A percentile compares a stretch with the other conserved stretches of the same genome.
Conservation (phyloP, 148 eudicot species). For the Dianthus caryophyllus region DNA sequence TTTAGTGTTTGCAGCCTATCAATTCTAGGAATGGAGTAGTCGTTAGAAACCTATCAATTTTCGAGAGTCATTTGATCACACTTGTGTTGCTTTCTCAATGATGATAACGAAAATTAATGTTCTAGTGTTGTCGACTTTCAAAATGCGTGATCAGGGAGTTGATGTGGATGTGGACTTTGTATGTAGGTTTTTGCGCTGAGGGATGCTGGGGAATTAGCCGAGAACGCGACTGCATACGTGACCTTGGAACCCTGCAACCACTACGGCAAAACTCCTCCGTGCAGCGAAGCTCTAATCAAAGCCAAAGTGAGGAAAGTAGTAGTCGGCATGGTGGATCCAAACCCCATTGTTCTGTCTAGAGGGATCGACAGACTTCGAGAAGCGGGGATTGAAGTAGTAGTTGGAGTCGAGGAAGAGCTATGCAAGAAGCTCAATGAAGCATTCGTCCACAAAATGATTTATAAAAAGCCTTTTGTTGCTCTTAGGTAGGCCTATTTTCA, state of each 20-base stretch:
- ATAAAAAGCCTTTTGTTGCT: conserved; percentile 68
- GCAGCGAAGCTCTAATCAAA: conserved; percentile 80
- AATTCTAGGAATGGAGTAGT: too few species aligned
- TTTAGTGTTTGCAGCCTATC: too few species aligned
- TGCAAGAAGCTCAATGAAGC: conserved; percentile 85
- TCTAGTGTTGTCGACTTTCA: background rate
- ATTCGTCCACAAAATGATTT: conserved; percentile 69
- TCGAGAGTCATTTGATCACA: background rate
- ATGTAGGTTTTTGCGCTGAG: conserved; percentile 92
- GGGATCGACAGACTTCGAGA: conserved; percentile 63
- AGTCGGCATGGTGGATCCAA: conserved; percentile 94
- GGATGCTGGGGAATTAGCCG: conserved; percentile 87
- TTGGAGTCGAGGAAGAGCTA: conserved; percentile 77
- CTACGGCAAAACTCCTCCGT: conserved; percentile 92
- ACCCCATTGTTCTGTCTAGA: conserved; percentile 81
- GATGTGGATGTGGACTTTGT: conserved; percentile 24
- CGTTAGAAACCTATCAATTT: background rate
- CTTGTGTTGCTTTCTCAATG: background rate
- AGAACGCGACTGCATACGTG: conserved; percentile 91
- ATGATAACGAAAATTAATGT: background rate
- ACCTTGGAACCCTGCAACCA: conserved; percentile 97
- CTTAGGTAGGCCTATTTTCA: conserved; percentile 47
- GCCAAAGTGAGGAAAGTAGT: conserved; percentile 89
- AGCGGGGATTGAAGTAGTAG: conserved; percentile 79
- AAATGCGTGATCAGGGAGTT: conserved; percentile 11